These are phyloP conservation scores for Peronospora destructor DNA, from an alignment of 352 stramenopile species.

Conservation along the genomic window DNA sequence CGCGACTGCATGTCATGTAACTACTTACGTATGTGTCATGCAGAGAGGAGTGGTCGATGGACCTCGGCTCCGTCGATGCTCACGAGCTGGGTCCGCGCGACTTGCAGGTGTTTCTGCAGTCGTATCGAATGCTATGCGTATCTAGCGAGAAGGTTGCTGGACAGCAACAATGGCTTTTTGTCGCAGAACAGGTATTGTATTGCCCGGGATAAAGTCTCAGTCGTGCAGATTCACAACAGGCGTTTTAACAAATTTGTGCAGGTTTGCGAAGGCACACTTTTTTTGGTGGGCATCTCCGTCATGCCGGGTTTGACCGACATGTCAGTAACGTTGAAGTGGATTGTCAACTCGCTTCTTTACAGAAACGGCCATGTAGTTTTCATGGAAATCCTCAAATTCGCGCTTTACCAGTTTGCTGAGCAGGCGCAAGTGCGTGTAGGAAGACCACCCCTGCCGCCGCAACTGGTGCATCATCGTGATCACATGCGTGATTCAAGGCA, in stretches of 20 bases:
- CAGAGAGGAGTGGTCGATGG: slow-evolving; percentile 70
- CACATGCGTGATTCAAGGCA: slow-evolving; percentile 13
- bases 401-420: slow-evolving; percentile 54
- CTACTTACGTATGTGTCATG: slow-evolving; percentile 10
- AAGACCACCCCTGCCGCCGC: slow-evolving; percentile 8
- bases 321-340: slow-evolving; percentile 84
- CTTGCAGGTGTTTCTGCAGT: slow-evolving; percentile 55
- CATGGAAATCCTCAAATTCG: slow-evolving; percentile 75
- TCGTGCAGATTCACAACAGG: neutral
- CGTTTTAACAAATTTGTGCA: slow-evolving; percentile 21
- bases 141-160: slow-evolving; percentile 72
- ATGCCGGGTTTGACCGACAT: slow-evolving; percentile 74
- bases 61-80: slow-evolving; percentile 37
- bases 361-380: slow-evolving; percentile 79
- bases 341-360: slow-evolving; percentile 82
- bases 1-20: neutral
- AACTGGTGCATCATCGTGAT: slow-evolving; percentile 11
- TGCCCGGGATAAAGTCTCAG: neutral
- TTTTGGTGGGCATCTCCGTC: slow-evolving; percentile 71
- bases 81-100: slow-evolving; percentile 48
- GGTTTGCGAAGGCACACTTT: slow-evolving; percentile 72
- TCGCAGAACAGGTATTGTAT: slow-evolving; percentile 64
- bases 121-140: slow-evolving; percentile 53
- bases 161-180: slow-evolving; percentile 73
- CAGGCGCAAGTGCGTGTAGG: slow-evolving; percentile 22